These are phyloP conservation scores for Trypanosoma brucei DNA, from an alignment of 208 protist species.

Conservation along the genomic window DNA sequence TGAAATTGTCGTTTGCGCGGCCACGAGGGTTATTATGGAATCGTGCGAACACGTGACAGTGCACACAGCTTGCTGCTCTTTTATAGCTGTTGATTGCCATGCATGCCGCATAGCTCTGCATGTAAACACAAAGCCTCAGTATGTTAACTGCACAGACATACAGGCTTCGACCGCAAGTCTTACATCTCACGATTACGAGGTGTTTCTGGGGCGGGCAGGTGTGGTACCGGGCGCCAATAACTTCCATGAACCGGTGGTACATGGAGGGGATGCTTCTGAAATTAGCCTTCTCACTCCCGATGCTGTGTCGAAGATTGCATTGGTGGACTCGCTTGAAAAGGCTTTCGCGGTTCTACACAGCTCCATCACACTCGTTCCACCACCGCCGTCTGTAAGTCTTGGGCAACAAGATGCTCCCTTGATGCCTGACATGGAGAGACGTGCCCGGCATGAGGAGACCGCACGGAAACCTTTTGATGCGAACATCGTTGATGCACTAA, in stretches of 20 bases:
- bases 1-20: constrained; percentile 59
- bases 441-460: constrained; percentile 23
- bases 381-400: constrained; percentile 42
- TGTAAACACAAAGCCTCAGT: constrained; percentile 55
- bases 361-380: constrained; percentile 40
- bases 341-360: constrained; percentile 24
- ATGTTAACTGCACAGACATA: constrained; percentile 48
- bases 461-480: constrained; percentile 21
- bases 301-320: not conserved
- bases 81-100: constrained; percentile 46
- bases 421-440: constrained; percentile 14
- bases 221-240: constrained; percentile 42
- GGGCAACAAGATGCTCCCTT: constrained; percentile 27
- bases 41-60: constrained; percentile 63
- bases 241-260: constrained; percentile 30
- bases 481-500: constrained; percentile 30
- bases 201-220: constrained; percentile 30
- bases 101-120: constrained; percentile 72
- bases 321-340: constrained; percentile 16
- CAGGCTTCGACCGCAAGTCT: constrained; percentile 66
- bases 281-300: not conserved
- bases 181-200: constrained; percentile 35
- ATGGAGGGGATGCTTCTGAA: not conserved
- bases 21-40: constrained; percentile 50
- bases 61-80: constrained; percentile 46